Evolutionary conservation across 495 filamentous ascomycete species (phyloP).

Genomic region (Hyaloscypha finlandica): DNA sequence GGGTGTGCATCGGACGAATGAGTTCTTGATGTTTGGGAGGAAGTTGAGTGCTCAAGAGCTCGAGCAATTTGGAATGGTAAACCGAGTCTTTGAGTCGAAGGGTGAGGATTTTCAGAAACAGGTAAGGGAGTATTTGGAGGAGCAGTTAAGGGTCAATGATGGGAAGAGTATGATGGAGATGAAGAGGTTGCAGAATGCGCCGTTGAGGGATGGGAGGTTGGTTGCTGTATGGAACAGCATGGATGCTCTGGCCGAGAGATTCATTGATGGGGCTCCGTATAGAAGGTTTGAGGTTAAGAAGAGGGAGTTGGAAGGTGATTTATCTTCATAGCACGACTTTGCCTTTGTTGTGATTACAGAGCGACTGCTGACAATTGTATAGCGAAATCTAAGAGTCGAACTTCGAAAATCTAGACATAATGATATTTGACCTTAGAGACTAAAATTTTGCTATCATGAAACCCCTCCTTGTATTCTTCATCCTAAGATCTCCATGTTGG

Average conservation of each 20-base stretch:
- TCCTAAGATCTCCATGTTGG: no score
- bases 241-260: constrained; percentile 32
- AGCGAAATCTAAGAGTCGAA: constrained; percentile 23
- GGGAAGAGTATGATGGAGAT: constrained; percentile 35
- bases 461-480: no score
- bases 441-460: background rate
- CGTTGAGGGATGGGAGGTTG: constrained; percentile 26
- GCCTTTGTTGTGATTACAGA: background rate
- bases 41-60: constrained; percentile 30
- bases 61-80: constrained; percentile 31
- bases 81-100: constrained; percentile 22
- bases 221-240: constrained; percentile 26
- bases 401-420: constrained; percentile 14
- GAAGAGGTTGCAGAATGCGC: constrained; percentile 34
- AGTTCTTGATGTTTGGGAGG: constrained; percentile 34
- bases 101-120: constrained; percentile 20
- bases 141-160: constrained; percentile 29
- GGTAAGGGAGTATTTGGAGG: constrained; percentile 27
- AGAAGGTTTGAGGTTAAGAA: constrained; percentile 29
- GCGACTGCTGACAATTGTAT: background rate
- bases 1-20: constrained; percentile 32
- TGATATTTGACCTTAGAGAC: background rate
- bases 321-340: no score
- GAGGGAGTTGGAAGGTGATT: constrained; percentile 23
- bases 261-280: constrained; percentile 29